Conservation (phyloP, 192 early-diverging fungal genomes). For the Neocallimastix lanati region DNA sequence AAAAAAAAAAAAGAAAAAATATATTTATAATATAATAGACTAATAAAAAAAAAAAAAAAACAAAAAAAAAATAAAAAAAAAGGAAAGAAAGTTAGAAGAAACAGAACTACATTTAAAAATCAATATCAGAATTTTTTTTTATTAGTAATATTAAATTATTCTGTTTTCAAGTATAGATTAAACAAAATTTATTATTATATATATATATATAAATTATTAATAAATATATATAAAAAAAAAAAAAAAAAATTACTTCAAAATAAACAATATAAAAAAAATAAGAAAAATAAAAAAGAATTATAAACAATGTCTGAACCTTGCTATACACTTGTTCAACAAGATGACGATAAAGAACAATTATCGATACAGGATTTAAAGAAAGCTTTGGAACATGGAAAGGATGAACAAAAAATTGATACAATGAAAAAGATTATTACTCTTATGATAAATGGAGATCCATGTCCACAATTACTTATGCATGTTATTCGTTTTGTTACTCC, state of each 20-base stretch:
- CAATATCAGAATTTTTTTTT: too few relatives aligned
- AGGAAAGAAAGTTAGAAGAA: too few relatives aligned
- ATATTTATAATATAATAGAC: too few relatives aligned
- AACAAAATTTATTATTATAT: too few relatives aligned
- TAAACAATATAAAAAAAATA: background rate
- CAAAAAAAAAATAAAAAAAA: too few relatives aligned
- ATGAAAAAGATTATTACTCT: conserved; percentile 81
- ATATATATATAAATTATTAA: too few relatives aligned
- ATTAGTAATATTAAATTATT: too few relatives aligned
- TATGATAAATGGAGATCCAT: conserved; percentile 83
- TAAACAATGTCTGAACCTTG: conserved; percentile 2
- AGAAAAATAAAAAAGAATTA: background rate
- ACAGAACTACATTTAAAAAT: too few relatives aligned
- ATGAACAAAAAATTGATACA: conserved; percentile 79
- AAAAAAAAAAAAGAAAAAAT: too few relatives aligned
- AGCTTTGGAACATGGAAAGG: conserved; percentile 77
- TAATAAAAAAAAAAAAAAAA: too few relatives aligned
- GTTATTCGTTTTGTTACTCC: conserved; percentile 96
- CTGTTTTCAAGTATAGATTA: too few relatives aligned
- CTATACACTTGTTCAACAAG: conserved; percentile 2
- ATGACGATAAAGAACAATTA: conserved; percentile 42
- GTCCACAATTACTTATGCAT: conserved; percentile 78
- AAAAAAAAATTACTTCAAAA: background rate
- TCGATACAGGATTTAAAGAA: conserved; percentile 50
- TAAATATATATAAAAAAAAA: background rate